phyloP scores from a whole-genome alignment of 768 basidiomycete genomes.

The Kwoniella dejecticola region DNA sequence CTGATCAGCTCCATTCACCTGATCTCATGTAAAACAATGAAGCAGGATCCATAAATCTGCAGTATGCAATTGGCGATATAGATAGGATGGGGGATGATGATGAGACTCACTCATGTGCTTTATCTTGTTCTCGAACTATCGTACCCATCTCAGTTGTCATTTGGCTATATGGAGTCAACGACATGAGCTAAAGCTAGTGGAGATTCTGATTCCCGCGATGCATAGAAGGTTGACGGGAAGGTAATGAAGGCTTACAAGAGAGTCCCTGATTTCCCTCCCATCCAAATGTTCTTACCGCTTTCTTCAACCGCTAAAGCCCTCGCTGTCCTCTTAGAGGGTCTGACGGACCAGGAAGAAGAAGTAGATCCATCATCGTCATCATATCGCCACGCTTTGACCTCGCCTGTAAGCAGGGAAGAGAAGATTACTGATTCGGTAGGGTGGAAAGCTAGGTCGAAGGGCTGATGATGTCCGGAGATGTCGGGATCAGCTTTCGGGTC shows the following conservation, averaged over 20 bases:
- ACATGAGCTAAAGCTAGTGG: too few species aligned
- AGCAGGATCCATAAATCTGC: too few species aligned
- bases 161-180: too few species aligned
- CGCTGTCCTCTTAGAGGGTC: conserved; percentile 81
- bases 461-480: conserved; percentile 60
- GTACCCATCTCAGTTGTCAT: conserved; percentile 39
- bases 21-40: too few species aligned
- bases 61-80: too few species aligned
- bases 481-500: too few species aligned
- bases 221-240: too few species aligned
- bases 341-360: conserved; percentile 61
- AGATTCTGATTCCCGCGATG: too few species aligned
- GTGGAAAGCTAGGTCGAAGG: conserved; percentile 89
- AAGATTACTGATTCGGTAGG: conserved; percentile 72
- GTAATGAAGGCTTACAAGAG: conserved; percentile 77
- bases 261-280: conserved; percentile 77
- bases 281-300: conserved; percentile 71
- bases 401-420: conserved; percentile 71
- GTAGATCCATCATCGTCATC: conserved; percentile 61
- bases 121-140: conserved; percentile 37
- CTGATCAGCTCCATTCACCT: neutral
- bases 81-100: too few species aligned
- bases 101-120: conserved; percentile 51
- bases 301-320: conserved; percentile 69
- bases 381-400: conserved; percentile 78